Base-by-base conservation (phyloP, 352 stramenopile species). In the Phytophthora agathidicida region DNA sequence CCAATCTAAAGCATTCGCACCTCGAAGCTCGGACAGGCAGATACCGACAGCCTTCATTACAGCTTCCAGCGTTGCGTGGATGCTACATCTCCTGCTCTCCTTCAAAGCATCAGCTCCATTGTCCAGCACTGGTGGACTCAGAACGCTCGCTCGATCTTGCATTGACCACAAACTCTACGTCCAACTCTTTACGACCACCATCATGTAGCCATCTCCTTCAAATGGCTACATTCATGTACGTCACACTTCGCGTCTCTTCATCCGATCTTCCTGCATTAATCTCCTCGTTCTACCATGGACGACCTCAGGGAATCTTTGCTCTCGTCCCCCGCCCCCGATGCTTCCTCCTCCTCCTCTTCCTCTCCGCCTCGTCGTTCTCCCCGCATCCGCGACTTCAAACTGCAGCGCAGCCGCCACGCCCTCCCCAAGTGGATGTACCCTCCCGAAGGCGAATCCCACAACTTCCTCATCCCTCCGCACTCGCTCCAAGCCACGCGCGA, bases 261-360 rank as follows among this genome's bases (percentile, higher is more conserved):
- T 58, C 33, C 30, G 57, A 60, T 66, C 39, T 60, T 66, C 49
- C 44, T n/a, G n/a, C n/a, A n/a, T n/a, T n/a, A 7, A 45, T 48
- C 24, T 32, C 27, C 31, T 16, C 43, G n/a, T 28, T 52, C 20
- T 16, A 19, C 2, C 41, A 84, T 84, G 75, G 70, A 83, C 57
- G 75, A 86, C 60, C 73, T 86, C 24, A 73, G 73, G 32, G 67
- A 68, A 47, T 65, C 56, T 11, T 50, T 86, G 19, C 65, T 84
- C 1, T 68, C 61, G 1, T 65, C 66, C 17, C 55, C 64, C 3
- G 60, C 53, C 0, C 55, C 50, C 1, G 53, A 71, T 32, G 53
- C 47, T 35, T 50, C 57, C n/a, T 11, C 26, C 5, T 58, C 43
- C 5, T n/a, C 39, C 10, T 46, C 54, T 24, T 39, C 24, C 7